Evolutionary conservation across 768 basidiomycete species (phyloP).

Genomic region (Pholiota conissans): DNA sequence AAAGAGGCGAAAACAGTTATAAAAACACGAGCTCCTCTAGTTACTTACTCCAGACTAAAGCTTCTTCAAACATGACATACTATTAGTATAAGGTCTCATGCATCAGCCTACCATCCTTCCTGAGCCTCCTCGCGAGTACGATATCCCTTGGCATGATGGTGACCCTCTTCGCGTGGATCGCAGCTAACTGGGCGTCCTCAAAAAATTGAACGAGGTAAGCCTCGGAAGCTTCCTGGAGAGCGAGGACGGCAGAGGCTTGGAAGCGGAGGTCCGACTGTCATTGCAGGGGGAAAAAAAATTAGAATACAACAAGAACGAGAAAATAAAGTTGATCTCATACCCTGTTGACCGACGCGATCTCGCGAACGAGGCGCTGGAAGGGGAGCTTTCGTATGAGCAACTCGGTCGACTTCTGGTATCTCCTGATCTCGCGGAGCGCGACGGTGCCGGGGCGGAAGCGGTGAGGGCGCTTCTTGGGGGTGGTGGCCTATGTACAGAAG

Average conservation of each 20-base stretch:
- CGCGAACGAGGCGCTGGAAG: conserved; percentile 15
- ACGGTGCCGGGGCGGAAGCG: conserved; percentile 15
- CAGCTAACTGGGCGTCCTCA: conserved; percentile 11
- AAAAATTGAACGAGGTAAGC: conserved; percentile 14
- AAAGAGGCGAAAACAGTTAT: no score
- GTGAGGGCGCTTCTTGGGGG: not conserved
- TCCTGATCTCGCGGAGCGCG: conserved; percentile 15
- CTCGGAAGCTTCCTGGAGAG: conserved; percentile 17
- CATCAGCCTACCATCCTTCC: no score
- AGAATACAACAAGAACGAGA: not conserved
- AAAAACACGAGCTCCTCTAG: no score
- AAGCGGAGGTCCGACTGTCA: conserved; percentile 5
- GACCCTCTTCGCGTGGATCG: conserved; percentile 15
- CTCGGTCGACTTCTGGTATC: conserved; percentile 14
- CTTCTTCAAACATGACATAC: no score
- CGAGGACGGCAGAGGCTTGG: conserved; percentile 4
- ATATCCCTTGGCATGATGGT: conserved; percentile 13
- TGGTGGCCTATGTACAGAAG: no score
- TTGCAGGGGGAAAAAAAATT: not conserved
- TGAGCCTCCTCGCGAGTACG: conserved; percentile 5
- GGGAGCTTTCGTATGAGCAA: conserved; percentile 13
- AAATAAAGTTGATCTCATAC: not conserved
- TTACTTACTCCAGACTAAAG: no score
- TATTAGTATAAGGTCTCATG: no score
- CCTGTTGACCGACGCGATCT: conserved; percentile 7